These are phyloP conservation scores for Drosera spatulata DNA, from an alignment of 179 eudicot species.

Conservation along the genomic window DNA sequence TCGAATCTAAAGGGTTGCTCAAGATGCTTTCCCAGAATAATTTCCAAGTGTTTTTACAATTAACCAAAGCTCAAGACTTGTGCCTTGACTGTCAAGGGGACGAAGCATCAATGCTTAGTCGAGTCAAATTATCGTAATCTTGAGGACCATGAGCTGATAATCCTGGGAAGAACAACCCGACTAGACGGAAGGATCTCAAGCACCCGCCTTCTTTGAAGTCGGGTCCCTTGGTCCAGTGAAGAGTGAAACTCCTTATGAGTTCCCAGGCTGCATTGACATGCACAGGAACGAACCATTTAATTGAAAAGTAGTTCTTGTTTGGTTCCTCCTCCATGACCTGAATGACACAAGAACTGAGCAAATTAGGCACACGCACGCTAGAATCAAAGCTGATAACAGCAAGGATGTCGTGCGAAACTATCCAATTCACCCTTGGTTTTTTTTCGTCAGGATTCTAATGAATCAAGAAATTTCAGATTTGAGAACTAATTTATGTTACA, in stretches of 20 bases:
- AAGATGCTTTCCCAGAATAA: no score
- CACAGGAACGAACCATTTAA: conserved; percentile 5
- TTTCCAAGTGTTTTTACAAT: no score
- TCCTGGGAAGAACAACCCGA: conserved; percentile 26
- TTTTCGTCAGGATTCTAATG: no score
- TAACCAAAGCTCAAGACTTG: no score
- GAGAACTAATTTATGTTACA: no score
- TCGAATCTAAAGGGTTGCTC: no score
- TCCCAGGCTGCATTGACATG: conserved; percentile 19
- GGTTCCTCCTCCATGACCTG: conserved; percentile 9
- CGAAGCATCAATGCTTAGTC: conserved; percentile 14
- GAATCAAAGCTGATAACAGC: no score
- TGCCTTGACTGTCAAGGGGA: no score
- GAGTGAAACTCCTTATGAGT: conserved; percentile 15
- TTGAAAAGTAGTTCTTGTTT: conserved; percentile 20
- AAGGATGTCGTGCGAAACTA: no score
- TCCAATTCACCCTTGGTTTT: no score
- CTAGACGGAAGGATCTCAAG: conserved; percentile 10
- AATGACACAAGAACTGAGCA: neutral
- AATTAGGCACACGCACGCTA: neutral
- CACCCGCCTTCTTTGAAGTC: conserved; percentile 23
- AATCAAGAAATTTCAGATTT: no score
- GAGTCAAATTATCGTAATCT: conserved; percentile 27
- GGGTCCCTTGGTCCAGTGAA: conserved; percentile 10
- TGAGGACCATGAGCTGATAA: conserved; percentile 14